Percentiles rank a stretch among this genome's conserved stretches.
Conservation (phyloP, 1,284 basidiomycete species). For the Malassezia japonica region DNA sequence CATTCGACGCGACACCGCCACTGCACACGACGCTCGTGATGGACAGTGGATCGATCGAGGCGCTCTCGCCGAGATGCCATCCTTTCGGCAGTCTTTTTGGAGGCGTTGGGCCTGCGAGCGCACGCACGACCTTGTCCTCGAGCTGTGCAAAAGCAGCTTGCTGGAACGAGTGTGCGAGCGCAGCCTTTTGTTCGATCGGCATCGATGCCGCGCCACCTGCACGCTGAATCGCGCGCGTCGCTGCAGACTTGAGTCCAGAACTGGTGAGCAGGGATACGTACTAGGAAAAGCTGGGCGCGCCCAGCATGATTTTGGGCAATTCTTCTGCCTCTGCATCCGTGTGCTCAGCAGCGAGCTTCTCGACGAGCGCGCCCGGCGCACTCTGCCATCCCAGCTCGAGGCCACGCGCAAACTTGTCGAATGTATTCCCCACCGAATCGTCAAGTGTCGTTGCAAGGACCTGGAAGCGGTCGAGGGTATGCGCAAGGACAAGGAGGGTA, state of each 20-base stretch:
- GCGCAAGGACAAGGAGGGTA: constrained; percentile 37
- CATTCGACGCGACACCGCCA: constrained; percentile 43
- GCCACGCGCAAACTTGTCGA: constrained; percentile 39
- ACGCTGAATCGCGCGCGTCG: constrained; percentile 20
- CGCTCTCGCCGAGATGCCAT: constrained; percentile 13
- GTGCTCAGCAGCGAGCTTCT: constrained; percentile 18
- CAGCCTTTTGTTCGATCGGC: not conserved
- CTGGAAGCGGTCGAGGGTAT: constrained; percentile 20
- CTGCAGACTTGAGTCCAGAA: constrained; percentile 33
- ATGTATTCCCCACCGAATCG: constrained; percentile 43
- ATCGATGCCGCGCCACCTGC: constrained; percentile 1
- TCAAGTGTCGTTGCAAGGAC: constrained; percentile 38
- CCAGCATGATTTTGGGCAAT: constrained; percentile 29
- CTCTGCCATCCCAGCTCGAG: constrained; percentile 36
- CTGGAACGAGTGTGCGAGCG: constrained; percentile 33
- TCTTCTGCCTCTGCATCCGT: not conserved
- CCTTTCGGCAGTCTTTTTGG: constrained; percentile 6
- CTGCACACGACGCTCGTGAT: constrained; percentile 35
- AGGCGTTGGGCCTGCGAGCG: not conserved
- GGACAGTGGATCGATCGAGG: not conserved
- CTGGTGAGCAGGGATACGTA: constrained; percentile 12
- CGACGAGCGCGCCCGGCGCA: constrained; percentile 37
- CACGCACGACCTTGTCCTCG: constrained; percentile 33
- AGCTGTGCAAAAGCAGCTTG: constrained; percentile 35
- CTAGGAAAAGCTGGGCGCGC: constrained; percentile 33